phyloP scores from a whole-genome alignment of 495 filamentous ascomycete genomes.

The Letharia columbiana region DNA sequence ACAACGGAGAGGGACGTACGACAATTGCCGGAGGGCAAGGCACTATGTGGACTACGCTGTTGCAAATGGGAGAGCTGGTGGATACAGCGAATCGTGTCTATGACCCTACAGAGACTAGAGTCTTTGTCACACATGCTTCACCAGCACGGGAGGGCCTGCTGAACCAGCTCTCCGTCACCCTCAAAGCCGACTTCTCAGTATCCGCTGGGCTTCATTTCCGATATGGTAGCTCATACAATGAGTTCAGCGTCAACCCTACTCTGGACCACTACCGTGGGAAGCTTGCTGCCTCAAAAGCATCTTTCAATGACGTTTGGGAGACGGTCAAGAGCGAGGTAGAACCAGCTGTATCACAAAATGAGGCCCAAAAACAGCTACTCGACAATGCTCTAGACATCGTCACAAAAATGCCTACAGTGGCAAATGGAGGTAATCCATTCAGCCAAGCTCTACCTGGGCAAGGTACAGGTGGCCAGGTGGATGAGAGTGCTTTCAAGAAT shows the following conservation, averaged over 20 bases:
- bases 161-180: conserved; percentile 93
- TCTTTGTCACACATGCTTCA: conserved; percentile 96
- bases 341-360: conserved; percentile 83
- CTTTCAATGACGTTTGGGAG: conserved; percentile 99
- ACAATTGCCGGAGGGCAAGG: conserved; percentile 98
- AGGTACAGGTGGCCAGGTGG: conserved; percentile 74
- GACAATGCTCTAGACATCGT: conserved; percentile 86
- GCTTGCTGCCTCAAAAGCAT: conserved; percentile 97
- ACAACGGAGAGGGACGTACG: conserved; percentile 95
- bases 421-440: conserved; percentile 93
- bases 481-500: conserved; percentile 99
- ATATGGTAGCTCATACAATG: conserved; percentile 98
- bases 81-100: conserved; percentile 98
- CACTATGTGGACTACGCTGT: conserved; percentile 98
- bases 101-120: conserved; percentile 94
- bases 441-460: conserved; percentile 73
- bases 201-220: conserved; percentile 97
- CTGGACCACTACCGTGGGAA: conserved; percentile 98
- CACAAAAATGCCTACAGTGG: conserved; percentile 88
- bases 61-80: conserved; percentile 98
- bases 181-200: conserved; percentile 98
- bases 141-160: conserved; percentile 93
- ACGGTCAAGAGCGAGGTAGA: conserved; percentile 94
- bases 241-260: conserved; percentile 97
- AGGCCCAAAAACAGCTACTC: conserved; percentile 81